Conservation (phyloP, 768 basidiomycete genomes). For the Pulveroboletus ravenelii region DNA sequence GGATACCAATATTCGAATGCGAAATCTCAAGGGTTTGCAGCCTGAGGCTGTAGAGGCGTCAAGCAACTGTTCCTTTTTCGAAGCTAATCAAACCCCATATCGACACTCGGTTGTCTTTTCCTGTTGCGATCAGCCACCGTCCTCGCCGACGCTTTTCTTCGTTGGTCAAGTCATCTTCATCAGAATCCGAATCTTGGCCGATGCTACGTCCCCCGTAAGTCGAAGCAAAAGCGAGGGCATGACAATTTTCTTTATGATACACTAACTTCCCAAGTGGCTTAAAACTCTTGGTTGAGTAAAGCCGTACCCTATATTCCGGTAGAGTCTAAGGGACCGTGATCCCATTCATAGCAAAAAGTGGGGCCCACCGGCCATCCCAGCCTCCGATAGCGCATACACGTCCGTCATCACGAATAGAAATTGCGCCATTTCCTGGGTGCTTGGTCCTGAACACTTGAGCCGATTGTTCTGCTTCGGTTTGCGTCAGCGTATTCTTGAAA, state of each 20-base stretch:
- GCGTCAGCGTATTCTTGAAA: conserved; percentile 6
- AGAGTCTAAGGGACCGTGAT: neutral
- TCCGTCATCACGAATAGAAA: conserved; percentile 74
- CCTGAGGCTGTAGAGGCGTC: neutral
- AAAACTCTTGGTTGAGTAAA: conserved; percentile 77
- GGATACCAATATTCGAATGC: conserved; percentile 4
- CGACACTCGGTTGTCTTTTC: conserved; percentile 65
- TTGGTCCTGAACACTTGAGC: conserved; percentile 53
- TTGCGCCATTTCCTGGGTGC: conserved; percentile 70
- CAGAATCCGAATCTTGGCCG: conserved; percentile 19
- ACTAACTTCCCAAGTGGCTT: conserved; percentile 79
- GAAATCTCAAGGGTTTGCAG: neutral
- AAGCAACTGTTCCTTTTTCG: conserved; percentile 5
- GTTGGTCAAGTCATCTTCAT: conserved; percentile 45
- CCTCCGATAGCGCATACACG: conserved; percentile 84
- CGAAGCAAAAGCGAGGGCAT: conserved; percentile 67
- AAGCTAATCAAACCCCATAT: conserved; percentile 62
- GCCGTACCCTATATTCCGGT: conserved; percentile 52
- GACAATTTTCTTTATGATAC: conserved; percentile 78
- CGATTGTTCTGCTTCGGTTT: conserved; percentile 16
- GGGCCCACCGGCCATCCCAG: conserved; percentile 86
- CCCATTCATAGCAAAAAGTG: neutral
- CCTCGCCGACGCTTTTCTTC: conserved; percentile 41
- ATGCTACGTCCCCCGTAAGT: conserved; percentile 3
- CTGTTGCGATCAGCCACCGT: conserved; percentile 63